Evolutionary conservation across 139 green algal genomes (phyloP).

Genomic region (Haematococcus lacustris): DNA sequence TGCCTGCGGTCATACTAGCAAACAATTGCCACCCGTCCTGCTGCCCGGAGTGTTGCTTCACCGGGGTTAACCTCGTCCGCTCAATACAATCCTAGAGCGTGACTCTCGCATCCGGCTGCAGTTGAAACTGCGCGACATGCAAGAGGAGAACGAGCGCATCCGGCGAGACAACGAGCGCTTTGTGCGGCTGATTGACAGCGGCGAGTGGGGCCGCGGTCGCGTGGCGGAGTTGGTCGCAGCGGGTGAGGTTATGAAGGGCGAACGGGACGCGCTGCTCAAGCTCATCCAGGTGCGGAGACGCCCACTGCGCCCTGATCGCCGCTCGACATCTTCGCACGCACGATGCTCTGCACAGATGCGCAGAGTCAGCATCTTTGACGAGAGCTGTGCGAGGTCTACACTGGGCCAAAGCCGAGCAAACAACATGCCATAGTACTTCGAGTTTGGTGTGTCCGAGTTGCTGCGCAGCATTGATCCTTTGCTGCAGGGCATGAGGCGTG

Average conservation of each 20-base stretch:
- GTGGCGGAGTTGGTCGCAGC: constrained; percentile 46
- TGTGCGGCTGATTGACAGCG: constrained; percentile 79
- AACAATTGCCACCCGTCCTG: not conserved
- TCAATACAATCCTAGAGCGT: too few relatives aligned
- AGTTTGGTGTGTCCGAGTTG: too few relatives aligned
- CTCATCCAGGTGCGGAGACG: constrained; percentile 44
- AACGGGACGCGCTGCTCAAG: constrained; percentile 73
- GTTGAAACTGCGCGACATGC: constrained; percentile 31
- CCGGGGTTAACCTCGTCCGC: too few relatives aligned
- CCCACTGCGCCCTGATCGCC: not conserved
- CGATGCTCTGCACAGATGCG: not conserved
- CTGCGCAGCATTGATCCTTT: not conserved
- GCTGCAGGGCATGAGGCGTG: constrained; percentile 40
- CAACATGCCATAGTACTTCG: too few relatives aligned
- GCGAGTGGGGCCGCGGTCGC: constrained; percentile 72
- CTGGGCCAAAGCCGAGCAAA: too few relatives aligned
- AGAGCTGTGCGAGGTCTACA: too few relatives aligned
- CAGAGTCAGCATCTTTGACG: too few relatives aligned
- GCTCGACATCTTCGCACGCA: not conserved
- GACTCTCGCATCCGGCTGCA: constrained; percentile 4
- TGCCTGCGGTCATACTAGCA: not conserved
- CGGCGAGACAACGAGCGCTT: constrained; percentile 78
- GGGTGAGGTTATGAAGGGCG: constrained; percentile 65
- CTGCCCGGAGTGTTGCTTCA: too few relatives aligned
- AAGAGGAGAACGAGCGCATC: constrained; percentile 70